Percentiles rank a stretch among this genome's conserved stretches.
Evolutionary conservation across 257 asterid species (phyloP).

Genomic region (Scutellaria minor): DNA sequence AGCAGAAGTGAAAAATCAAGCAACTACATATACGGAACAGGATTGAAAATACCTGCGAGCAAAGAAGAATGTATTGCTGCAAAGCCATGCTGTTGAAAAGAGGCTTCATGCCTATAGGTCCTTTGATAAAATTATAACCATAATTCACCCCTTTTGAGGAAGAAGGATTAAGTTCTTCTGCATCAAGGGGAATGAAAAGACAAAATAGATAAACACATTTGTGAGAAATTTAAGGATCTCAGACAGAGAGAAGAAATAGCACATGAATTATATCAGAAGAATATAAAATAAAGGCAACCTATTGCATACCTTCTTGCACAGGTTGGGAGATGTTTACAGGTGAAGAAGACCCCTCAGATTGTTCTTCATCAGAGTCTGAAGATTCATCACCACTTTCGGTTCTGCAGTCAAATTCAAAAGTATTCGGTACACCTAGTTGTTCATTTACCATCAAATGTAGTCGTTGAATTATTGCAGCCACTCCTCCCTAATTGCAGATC

Average conservation of each 20-base stretch:
- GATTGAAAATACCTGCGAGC: constrained; percentile 69
- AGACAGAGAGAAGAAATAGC: too few species aligned
- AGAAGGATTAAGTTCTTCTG: constrained; percentile 48
- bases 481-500: constrained; percentile 73
- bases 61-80: constrained; percentile 91
- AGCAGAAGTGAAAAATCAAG: not conserved
- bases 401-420: constrained; percentile 29
- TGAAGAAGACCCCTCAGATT: constrained; percentile 46
- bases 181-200: constrained; percentile 30
- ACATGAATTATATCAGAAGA: not conserved
- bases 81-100: constrained; percentile 69
- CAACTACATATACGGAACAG: constrained; percentile 3
- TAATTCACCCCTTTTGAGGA: constrained; percentile 39
- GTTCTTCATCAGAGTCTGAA: constrained; percentile 57
- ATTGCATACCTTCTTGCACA: constrained; percentile 53
- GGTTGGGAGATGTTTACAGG: constrained; percentile 37
- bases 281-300: constrained; percentile 21
- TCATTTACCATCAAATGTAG: constrained; percentile 50
- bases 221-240: constrained; percentile 7
- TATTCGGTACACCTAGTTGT: constrained; percentile 62
- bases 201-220: constrained; percentile 2
- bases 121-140: constrained; percentile 61
- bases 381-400: constrained; percentile 53
- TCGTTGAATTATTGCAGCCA: constrained; percentile 74
- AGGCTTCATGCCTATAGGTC: constrained; percentile 55